Evolutionary conservation across 139 green algal species (phyloP).

Genomic region (Chlorella sp.): DNA sequence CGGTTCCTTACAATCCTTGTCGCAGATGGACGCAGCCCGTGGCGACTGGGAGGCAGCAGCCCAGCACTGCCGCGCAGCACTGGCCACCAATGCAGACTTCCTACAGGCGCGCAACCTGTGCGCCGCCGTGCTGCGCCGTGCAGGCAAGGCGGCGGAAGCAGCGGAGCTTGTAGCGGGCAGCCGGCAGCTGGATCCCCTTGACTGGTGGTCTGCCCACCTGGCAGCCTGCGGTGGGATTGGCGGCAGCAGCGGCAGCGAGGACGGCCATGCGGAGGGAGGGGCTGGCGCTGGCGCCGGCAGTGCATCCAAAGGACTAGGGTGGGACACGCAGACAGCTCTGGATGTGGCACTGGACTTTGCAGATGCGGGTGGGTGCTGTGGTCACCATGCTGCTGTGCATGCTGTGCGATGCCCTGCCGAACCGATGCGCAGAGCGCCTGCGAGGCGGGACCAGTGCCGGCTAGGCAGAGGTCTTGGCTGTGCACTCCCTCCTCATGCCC

Average conservation of each 20-base stretch:
- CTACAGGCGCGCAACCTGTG: constrained; percentile 18
- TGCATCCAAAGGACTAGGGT: neutral
- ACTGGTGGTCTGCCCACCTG: constrained; percentile 24
- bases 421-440: no score
- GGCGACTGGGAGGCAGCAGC: neutral
- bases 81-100: constrained; percentile 17
- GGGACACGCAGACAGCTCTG: constrained; percentile 11
- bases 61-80: constrained; percentile 3
- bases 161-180: neutral
- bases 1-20: no score
- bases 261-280: no score
- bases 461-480: no score
- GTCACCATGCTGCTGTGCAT: neutral
- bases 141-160: neutral
- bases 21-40: neutral
- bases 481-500: no score
- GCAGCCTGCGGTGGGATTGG: neutral
- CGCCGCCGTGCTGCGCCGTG: constrained; percentile 1
- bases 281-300: no score
- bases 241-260: no score
- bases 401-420: neutral
- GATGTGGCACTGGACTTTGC: constrained; percentile 16
- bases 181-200: neutral
- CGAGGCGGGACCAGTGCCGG: no score
- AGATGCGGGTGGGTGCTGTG: neutral